A percentile compares a stretch with the other conserved stretches of the same genome.
Conservation (phyloP, 305 asterid species). For the Fraxinus velutina region DNA sequence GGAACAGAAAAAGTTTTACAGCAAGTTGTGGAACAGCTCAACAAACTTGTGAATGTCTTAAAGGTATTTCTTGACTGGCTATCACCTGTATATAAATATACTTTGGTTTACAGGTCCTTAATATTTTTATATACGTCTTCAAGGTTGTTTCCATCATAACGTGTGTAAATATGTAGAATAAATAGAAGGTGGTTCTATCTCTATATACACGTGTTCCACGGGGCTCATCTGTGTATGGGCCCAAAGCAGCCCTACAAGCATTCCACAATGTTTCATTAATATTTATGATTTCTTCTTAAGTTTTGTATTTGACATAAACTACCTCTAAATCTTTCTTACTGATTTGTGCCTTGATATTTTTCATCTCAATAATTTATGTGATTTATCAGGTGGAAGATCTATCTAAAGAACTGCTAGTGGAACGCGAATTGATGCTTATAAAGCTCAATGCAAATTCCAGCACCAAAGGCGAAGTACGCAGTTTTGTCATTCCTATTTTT, state of each 20-base stretch:
- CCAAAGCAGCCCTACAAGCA: background rate
- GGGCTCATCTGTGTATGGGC: background rate
- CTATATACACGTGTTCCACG: background rate
- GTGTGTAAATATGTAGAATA: background rate
- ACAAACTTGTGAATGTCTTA: conserved; percentile 79
- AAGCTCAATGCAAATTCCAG: conserved; percentile 66
- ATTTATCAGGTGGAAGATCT: conserved; percentile 71
- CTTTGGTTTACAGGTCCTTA: conserved; percentile 12
- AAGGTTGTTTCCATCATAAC: background rate
- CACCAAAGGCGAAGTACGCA: conserved; percentile 60
- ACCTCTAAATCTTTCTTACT: background rate
- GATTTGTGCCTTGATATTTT: conserved; percentile 9
- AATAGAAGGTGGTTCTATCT: background rate
- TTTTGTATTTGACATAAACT: background rate
- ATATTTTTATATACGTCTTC: conserved; percentile 3
- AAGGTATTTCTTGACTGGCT: conserved; percentile 41
- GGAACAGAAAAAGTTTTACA: conserved; percentile 67
- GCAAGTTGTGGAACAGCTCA: conserved; percentile 80
- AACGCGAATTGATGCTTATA: conserved; percentile 86
- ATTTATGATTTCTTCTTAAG: background rate
- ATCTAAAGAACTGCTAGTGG: conserved; percentile 76
- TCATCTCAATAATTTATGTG: conserved; percentile 9
- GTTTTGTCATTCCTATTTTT: background rate
- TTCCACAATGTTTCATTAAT: background rate
- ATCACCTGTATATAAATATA: background rate